phyloP scores from a whole-genome alignment of 345 rosid species.

The Camelina laxa region DNA sequence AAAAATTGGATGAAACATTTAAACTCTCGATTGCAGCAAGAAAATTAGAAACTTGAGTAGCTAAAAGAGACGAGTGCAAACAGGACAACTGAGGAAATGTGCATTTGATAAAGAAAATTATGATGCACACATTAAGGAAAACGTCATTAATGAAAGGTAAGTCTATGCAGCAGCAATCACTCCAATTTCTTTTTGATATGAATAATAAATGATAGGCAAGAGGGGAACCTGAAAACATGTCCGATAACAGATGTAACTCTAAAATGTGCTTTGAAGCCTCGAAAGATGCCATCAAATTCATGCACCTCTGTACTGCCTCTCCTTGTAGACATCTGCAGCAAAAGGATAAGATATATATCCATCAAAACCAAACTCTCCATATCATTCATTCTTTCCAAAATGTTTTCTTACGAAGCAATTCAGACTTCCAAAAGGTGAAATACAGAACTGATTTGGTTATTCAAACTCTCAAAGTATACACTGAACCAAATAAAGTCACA shows the following conservation, averaged over 20 bases:
- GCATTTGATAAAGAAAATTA: neutral
- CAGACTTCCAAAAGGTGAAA: neutral
- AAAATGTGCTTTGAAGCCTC: slow-evolving; percentile 58
- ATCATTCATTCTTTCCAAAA: neutral
- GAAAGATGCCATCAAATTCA: slow-evolving; percentile 76
- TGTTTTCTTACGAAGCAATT: neutral
- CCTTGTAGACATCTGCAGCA: slow-evolving; percentile 73
- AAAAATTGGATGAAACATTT: neutral
- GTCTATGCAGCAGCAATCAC: neutral
- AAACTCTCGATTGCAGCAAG: neutral
- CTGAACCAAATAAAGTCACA: neutral
- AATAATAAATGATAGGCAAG: slow-evolving; percentile 2
- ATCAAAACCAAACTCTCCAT: neutral
- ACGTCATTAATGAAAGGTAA: neutral
- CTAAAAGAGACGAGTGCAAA: neutral
- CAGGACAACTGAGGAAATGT: neutral
- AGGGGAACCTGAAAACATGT: slow-evolving; percentile 87
- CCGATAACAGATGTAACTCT: slow-evolving; percentile 92
- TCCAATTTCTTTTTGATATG: neutral
- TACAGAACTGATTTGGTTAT: neutral
- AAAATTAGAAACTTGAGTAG: neutral
- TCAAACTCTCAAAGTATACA: neutral
- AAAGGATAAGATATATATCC: neutral
- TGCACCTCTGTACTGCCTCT: slow-evolving; percentile 87
- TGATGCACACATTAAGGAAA: neutral